Evolutionary conservation across 179 eudicot species (phyloP).

Genomic region (Nepenthes alata): DNA sequence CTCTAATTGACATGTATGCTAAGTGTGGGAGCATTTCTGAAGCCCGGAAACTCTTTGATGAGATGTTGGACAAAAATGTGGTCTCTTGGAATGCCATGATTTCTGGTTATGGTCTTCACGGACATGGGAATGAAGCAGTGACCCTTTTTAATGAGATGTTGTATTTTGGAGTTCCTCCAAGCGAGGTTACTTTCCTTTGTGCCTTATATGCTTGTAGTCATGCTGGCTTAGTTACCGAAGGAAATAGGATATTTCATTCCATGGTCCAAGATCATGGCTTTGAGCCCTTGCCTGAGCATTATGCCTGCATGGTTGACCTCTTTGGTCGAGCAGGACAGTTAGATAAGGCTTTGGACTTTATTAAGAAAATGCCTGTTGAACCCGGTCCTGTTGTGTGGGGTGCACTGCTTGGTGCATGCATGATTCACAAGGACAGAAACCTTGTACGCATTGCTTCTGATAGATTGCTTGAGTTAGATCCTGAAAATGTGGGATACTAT

Average conservation of each 20-base stretch:
- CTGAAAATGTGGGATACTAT: conserved; percentile 68
- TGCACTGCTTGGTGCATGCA: conserved; percentile 79
- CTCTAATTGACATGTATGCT: conserved; percentile 86
- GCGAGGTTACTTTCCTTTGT: conserved; percentile 64
- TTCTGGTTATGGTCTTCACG: conserved; percentile 90
- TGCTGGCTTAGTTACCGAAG: conserved; percentile 73
- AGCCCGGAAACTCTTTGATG: conserved; percentile 52
- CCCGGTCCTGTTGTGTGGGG: conserved; percentile 84
- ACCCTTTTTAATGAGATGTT: conserved; percentile 43
- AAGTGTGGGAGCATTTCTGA: conserved; percentile 72
- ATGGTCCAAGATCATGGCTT: conserved; percentile 55
- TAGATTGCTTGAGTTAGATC: conserved; percentile 62
- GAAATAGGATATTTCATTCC: conserved; percentile 47
- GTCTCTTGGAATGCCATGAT: conserved; percentile 96
- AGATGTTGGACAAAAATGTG: conserved; percentile 49
- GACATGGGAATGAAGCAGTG: conserved; percentile 61
- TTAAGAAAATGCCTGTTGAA: conserved; percentile 50
- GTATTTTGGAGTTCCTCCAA: conserved; percentile 36
- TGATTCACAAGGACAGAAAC: conserved; percentile 59
- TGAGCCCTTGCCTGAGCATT: conserved; percentile 69
- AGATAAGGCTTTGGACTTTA: conserved; percentile 60
- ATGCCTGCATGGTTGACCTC: conserved; percentile 91
- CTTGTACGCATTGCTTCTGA: conserved; percentile 66
- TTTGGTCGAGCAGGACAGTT: conserved; percentile 75
- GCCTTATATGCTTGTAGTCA: conserved; percentile 85